Base-by-base conservation (phyloP, 129 eudicot species). In the Tanacetum coccineum region DNA sequence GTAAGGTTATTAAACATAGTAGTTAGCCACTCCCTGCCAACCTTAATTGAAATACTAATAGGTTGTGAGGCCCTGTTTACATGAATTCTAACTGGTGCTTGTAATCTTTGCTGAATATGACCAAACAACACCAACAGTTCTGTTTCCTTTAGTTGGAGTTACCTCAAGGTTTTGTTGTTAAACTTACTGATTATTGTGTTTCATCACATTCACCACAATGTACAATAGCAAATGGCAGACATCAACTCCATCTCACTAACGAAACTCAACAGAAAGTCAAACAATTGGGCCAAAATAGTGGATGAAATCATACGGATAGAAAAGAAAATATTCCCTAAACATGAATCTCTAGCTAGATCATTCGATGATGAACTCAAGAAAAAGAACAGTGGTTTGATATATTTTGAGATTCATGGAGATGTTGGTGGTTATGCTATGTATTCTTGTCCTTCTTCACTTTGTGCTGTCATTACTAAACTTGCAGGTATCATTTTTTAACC, bases 341-440 rank as follows among this genome's bases (percentile, higher is more conserved):
- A 92, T 69, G 98, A 88, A 77, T 92, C 98, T 1, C 88, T 92
- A 4, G 87, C 98, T 55, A 74, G 82, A 54, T 85, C 87, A 3
- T 88, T 92, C 60, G 84, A 86, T 22, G 83, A 76, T 8, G 96
- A 88, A 60, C 81, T 87, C 10, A 73, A 74, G 15, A 92, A 88
- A 77, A 92, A 67, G 81, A 92, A 86, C 76, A 42, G 79, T 22
- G 98, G 98, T 9, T 79, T 92, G 73, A 67, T 92, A 11, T 92
- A 77, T 73, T 2, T 75, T 54, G 64, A 70, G 46, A 39, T 75
- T 51, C 68, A 81, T 2, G 89, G 82, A 2, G 88, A 83, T 17
- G 64, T 92, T 77, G 96, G 81, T 53, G 98, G 96, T 12, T 92
- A 92, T 72, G 84, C 81, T 63, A 92, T 92, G 98, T 92, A 81